Base-by-base conservation (phyloP, 768 basidiomycete species). In the Russula dissimulans region DNA sequence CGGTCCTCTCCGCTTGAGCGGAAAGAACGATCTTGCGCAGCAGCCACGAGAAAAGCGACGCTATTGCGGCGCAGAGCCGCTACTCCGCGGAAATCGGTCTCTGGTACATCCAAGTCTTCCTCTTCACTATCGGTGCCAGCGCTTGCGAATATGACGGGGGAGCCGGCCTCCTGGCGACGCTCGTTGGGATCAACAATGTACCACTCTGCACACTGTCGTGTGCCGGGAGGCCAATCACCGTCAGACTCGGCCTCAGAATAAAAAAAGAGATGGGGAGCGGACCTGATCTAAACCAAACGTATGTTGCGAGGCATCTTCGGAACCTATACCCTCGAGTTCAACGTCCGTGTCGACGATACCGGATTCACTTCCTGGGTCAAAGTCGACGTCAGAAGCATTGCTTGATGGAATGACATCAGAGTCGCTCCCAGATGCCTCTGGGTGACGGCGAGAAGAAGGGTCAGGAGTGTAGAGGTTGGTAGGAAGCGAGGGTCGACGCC, bases 401-500 rank as follows among this genome's bases (percentile, higher is more conserved):
- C 45, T 26, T 8, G 61, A 53, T 12, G 61, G 17, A 29, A 54
- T 39, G 15, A 48, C 47, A 26, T 62, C 61, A 26, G 61, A 64
- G 26, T 55, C 53, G 17, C 58, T 61, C 29, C 36, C 58, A 15
- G 57, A 54, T 17, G 44, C 51, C n/a, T 60, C 57, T 44, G 45
- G 44, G 31, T 26, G n/a, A 38, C 34, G 32, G 44, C 45, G 56
- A 44, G 54, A 22, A 43, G 56, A 57, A 12, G 59, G 44, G 59
- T 42, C 62, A 57, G 63, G 26, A 17, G 54, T 52, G 55, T 61
- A 67, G 22, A 66, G 59, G 52, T 77, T 77, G 42, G 67, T 71
- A 6, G 76, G 76, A 44, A 76, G 70, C 10, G 76, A 77, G 4
- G 76, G 76, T 45, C 76, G 61, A 31, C 76, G 67, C 10, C 68